Conservation (phyloP, 257 asterid species). For the Henckelia pumila region DNA sequence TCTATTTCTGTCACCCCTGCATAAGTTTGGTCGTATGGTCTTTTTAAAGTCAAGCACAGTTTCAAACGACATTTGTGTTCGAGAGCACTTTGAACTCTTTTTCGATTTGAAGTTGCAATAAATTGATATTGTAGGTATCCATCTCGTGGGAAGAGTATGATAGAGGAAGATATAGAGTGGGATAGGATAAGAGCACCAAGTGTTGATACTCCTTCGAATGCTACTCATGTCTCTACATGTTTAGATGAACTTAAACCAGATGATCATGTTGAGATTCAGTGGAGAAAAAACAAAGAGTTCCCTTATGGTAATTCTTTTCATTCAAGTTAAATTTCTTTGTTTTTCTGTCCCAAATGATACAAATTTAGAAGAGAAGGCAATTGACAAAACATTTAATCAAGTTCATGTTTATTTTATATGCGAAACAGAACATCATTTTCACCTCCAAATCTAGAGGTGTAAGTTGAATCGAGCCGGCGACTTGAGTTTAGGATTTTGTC, state of each 20-base stretch:
- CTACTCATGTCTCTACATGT: constrained; percentile 64
- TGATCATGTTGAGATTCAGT: constrained; percentile 90
- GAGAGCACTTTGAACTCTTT: background rate
- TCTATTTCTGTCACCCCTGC: too few relatives aligned
- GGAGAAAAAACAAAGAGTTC: constrained; percentile 78
- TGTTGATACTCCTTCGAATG: constrained; percentile 52
- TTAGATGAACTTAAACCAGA: constrained; percentile 67
- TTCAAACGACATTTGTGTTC: background rate
- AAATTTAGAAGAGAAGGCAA: background rate
- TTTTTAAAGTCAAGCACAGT: background rate
- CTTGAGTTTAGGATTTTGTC: too few relatives aligned
- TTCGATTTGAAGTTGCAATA: background rate
- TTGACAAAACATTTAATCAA: too few relatives aligned
- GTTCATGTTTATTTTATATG: background rate
- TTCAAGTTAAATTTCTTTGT: background rate
- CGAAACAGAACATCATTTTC: background rate
- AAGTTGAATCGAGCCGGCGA: too few relatives aligned
- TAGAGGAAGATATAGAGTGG: constrained; percentile 81
- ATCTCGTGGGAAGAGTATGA: constrained; percentile 56
- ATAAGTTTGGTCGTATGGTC: too few relatives aligned
- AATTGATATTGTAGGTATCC: constrained; percentile 50
- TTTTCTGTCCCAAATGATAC: background rate
- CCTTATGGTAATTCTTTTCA: constrained; percentile 59
- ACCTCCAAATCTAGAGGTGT: background rate
- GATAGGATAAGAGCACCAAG: constrained; percentile 64